These are phyloP conservation scores for Cladosporium sp. DNA, from an alignment of 2,329 filamentous ascomycete species.

Conservation along the genomic window DNA sequence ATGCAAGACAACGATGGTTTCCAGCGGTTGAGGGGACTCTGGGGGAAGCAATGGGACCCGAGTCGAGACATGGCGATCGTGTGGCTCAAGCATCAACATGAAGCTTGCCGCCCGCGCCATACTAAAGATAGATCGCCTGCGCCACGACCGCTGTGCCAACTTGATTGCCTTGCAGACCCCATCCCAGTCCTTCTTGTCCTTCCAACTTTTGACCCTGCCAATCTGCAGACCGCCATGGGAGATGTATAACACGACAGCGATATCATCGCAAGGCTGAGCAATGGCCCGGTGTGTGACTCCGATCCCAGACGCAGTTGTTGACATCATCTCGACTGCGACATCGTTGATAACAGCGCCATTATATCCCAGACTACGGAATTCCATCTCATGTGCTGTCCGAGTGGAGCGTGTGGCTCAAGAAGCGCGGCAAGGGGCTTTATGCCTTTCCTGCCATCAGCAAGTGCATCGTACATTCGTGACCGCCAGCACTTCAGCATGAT, in stretches of 20 bases:
- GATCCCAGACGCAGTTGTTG: neutral
- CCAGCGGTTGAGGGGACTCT: neutral
- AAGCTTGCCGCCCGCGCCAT: neutral
- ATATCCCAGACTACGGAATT: neutral
- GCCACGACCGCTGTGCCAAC: slow-evolving; percentile 3
- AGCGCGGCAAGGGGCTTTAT: neutral
- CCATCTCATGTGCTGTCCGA: neutral
- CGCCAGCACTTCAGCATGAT: no score
- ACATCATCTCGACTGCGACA: neutral
- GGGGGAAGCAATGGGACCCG: neutral
- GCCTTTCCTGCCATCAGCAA: neutral
- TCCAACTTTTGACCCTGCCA: neutral
- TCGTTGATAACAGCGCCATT: neutral
- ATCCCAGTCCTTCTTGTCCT: neutral
- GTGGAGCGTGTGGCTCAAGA: neutral
- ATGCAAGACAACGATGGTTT: slow-evolving; percentile 4
- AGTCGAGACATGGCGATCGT: slow-evolving; percentile 3
- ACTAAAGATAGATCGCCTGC: slow-evolving; percentile 1
- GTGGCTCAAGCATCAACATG: slow-evolving; percentile 1
- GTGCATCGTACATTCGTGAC: no score
- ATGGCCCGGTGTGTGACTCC: neutral
- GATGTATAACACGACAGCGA: neutral
- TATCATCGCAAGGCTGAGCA: neutral
- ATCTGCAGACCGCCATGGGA: neutral
- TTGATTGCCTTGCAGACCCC: neutral